A percentile compares a stretch with the other conserved stretches of the same genome.
phyloP scores from a whole-genome alignment of 2,329 filamentous ascomycete genomes.

The Bipolaris gigantea region DNA sequence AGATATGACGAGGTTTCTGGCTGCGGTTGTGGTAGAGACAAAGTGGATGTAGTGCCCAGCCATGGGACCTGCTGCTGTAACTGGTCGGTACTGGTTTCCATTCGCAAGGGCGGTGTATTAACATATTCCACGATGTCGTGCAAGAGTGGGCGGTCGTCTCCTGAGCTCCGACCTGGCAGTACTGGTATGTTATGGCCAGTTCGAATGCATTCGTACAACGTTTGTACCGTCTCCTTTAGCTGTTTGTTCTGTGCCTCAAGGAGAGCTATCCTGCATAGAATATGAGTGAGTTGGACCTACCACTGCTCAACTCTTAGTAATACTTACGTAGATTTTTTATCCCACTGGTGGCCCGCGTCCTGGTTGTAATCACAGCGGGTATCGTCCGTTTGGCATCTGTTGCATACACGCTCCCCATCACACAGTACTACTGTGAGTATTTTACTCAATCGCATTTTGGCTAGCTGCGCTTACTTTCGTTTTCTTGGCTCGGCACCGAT shows the following conservation, averaged over 20 bases:
- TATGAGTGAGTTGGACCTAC: too few species aligned
- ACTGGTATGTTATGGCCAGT: background rate
- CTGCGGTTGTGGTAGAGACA: background rate
- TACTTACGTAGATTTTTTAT: background rate
- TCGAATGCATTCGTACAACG: background rate
- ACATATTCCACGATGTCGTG: conserved; percentile 1
- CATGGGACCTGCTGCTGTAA: background rate
- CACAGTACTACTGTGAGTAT: background rate
- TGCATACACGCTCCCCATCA: background rate
- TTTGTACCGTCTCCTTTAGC: background rate
- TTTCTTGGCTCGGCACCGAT: conserved; percentile 11
- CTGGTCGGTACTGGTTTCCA: background rate
- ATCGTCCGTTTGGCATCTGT: background rate
- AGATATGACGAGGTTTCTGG: background rate
- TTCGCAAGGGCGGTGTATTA: background rate
- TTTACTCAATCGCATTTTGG: too few species aligned
- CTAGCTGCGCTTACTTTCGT: background rate
- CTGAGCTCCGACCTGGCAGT: background rate
- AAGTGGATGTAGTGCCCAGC: background rate
- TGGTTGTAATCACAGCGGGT: background rate
- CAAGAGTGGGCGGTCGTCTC: background rate
- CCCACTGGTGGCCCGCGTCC: background rate
- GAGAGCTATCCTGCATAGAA: background rate
- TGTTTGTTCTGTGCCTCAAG: conserved; percentile 1
- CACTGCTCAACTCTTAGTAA: too few species aligned